Percentiles rank a stretch among this genome's conserved stretches.
phyloP scores from a whole-genome alignment of 139 green algal genomes.

The Tetradesmus lagerheimii region DNA sequence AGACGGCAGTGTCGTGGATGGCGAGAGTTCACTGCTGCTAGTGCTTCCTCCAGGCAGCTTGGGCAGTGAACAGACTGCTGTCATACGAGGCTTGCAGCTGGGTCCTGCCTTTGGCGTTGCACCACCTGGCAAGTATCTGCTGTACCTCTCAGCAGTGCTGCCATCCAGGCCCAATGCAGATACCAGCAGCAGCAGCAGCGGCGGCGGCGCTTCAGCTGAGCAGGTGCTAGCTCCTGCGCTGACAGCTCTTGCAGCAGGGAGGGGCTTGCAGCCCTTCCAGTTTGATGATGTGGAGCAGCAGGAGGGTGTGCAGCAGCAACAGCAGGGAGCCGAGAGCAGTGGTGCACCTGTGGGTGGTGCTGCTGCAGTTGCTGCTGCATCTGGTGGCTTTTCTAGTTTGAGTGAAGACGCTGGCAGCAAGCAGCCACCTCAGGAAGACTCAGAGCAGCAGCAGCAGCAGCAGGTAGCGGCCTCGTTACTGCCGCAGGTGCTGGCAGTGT shows the following conservation, averaged over 20 bases:
- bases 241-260: not conserved
- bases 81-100: slow-evolving; percentile 50
- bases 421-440: not conserved
- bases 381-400: not conserved
- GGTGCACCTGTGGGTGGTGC: not conserved
- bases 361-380: not conserved
- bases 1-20: slow-evolving; percentile 45
- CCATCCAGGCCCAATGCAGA: not conserved
- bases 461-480: not conserved
- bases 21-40: slow-evolving; percentile 4
- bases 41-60: slow-evolving; percentile 17
- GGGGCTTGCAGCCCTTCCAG: not conserved
- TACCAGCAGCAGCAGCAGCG: not conserved
- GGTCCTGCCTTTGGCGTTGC: slow-evolving; percentile 21
- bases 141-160: slow-evolving; percentile 42
- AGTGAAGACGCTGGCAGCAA: not conserved
- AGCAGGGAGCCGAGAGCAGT: not conserved
- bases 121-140: slow-evolving; percentile 49
- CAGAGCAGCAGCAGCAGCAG: slow-evolving; percentile 21
- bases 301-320: not conserved
- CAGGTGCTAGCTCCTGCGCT: not conserved
- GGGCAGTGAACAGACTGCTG: not conserved
- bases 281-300: not conserved
- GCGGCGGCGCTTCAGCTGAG: not conserved
- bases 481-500: slow-evolving; percentile 12